Base-by-base conservation (phyloP, 768 basidiomycete genomes). In the Brasilioporus rufonigricans region DNA sequence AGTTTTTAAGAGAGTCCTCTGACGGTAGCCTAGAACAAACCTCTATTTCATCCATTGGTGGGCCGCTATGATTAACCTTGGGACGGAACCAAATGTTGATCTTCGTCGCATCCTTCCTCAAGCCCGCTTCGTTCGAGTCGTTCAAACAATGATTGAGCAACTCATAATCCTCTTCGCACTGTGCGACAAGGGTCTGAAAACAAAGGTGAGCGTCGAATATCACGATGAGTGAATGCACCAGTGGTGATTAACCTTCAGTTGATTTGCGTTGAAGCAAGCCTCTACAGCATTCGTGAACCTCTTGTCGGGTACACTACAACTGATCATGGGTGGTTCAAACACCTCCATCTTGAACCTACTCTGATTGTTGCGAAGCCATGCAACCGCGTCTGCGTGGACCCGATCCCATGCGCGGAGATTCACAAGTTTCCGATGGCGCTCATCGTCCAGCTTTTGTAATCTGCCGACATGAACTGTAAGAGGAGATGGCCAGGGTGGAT, bases 241-340 rank as follows among this genome's bases (percentile, higher is more conserved):
- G 41, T 16, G 26, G 18, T 24, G 19, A 63, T 76, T 47, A 40
- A 93, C 94, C 78, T 79, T 85, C 58, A 94, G 64, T 53, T 86
- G 82, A 44, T 74, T 74, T 12, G 52, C 63, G 55, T 63, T 79
- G 62, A 96, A 85, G 49, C 84, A 85, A 0, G 83, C 76, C 67
- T 98, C 95, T 10, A 97, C 81, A 4, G 86, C 82, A 65, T 83
- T 76, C 1, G 83, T 82, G 55, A 77, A 91, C 38, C 65, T 60
- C 62, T 70, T 74, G 66, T 93, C 80, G 16, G 85, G 83, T 14
- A 96, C 80, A 19, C 74, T 84, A 39, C 93, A 73, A 13, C 82
- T 81, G 54, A 99, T 77, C 61, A 85, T 75, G 0, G 93, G 84
- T 16, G 97, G 96, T 69, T 94, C 91, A 55, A 89, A 84, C n/a